Base-by-base conservation (phyloP, 257 asterid species). In the Fraxinus americana region DNA sequence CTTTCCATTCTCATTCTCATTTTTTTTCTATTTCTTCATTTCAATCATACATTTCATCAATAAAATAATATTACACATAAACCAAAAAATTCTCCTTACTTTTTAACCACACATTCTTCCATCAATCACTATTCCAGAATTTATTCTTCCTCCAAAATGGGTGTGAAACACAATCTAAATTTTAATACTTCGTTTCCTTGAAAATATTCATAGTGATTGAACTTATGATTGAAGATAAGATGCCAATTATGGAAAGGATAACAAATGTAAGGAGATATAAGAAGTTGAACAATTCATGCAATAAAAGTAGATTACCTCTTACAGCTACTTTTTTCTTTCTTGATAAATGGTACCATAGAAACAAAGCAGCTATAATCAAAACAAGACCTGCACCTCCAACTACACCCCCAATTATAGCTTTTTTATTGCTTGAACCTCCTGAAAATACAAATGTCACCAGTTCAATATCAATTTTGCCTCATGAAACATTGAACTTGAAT, bases 331-430 rank as follows among this genome's bases (percentile, higher is more conserved):
- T 82, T 4, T 88, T 29, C 83, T 87, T 91, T 79, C 84, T 88
- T 4, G 90, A 84, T 16, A 81, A 77, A 54, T 69, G 85, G 87
- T 86, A 84, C 88, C 92, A 87, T 73, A 90, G 17, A 39, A 84
- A 86, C 43, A 87, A 45, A 71, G 83, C 89, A 74, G 87, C 29
- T 72, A 88, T 4, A 30, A 89, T 68, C n/a, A 94, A 77, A 73
- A 89, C 79, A 82, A 94, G 70, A 27, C 88, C 89, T 32, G 69
- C 90, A 71, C 97, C 97, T 74, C 96, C 97, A n/a, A 70, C 94
- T 2, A 80, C 93, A 65, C 97, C 97, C 23, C 97, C 96, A 2
- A 92, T 88, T 43, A 91, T 86, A 29, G 89, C 87, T 75, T 84
- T 90, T 35, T 43, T 89, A 67, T 87, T 91, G 85, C 82, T 86